Evolutionary conservation across 495 filamentous ascomycete genomes (phyloP).

Genomic region (Penicillium nucicola): DNA sequence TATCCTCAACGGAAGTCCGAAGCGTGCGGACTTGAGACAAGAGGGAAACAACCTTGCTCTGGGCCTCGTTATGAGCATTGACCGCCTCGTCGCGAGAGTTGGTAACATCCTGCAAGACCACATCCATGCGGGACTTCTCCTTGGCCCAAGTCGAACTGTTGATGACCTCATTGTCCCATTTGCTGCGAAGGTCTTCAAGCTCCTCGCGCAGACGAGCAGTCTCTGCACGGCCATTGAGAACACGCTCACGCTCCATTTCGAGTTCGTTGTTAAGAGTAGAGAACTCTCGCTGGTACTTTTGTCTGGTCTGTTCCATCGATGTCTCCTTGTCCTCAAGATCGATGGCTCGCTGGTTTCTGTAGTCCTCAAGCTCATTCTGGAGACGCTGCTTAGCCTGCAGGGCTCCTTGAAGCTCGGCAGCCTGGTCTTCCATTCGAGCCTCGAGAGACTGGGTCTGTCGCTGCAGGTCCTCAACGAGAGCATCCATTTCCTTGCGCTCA

Average conservation of each 20-base stretch:
- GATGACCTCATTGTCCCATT: conserved; percentile 98
- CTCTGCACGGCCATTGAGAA: conserved; percentile 64
- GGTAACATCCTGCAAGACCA: conserved; percentile 84
- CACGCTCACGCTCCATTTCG: conserved; percentile 87
- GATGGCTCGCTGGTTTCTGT: conserved; percentile 88
- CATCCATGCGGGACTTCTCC: conserved; percentile 89
- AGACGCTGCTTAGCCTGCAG: conserved; percentile 90
- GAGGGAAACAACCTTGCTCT: conserved; percentile 83
- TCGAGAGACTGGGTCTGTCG: conserved; percentile 84
- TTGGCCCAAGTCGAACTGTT: conserved; percentile 98
- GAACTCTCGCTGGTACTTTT: conserved; percentile 95
- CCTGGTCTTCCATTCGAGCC: conserved; percentile 87
- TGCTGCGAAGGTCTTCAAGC: conserved; percentile 88
- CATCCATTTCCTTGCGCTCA: conserved; percentile 87
- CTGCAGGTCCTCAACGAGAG: conserved; percentile 84
- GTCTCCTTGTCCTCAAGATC: conserved; percentile 97
- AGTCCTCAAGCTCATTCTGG: conserved; percentile 97
- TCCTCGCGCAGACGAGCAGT: conserved; percentile 83
- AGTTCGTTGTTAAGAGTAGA: conserved; percentile 84
- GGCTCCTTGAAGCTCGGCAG: conserved; percentile 81
- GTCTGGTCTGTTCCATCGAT: conserved; percentile 93
- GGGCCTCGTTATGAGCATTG: conserved; percentile 90
- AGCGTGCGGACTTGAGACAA: conserved; percentile 88
- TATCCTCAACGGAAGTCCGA: conserved; percentile 80
- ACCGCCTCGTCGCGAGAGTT: conserved; percentile 90